These are phyloP conservation scores for Bacterosira constricta DNA, from an alignment of 108 stramenopile species.

Conservation along the genomic window DNA sequence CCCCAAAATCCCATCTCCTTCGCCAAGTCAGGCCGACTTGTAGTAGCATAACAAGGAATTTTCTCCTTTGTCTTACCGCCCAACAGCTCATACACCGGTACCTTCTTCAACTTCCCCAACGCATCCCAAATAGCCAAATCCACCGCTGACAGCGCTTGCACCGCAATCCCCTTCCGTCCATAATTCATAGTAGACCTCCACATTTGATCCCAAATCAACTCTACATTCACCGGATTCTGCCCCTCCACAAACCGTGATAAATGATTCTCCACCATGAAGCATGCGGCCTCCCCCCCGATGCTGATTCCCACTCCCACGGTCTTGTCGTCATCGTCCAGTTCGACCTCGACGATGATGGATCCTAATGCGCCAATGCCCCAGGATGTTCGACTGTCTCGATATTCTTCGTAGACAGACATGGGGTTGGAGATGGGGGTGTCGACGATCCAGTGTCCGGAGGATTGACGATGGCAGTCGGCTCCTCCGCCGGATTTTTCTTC, in stretches of 20 bases:
- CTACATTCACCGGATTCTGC: conserved; percentile 64
- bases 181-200: conserved; percentile 66
- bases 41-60: conserved; percentile 73
- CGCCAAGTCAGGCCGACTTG: conserved; percentile 63
- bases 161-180: conserved; percentile 64
- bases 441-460: conserved; percentile 67
- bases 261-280: conserved; percentile 66
- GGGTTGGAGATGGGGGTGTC: conserved; percentile 66
- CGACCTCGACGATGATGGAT: conserved; percentile 66
- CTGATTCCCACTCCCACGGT: conserved; percentile 59
- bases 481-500: conserved; percentile 62
- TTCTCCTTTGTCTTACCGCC: conserved; percentile 72
- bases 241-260: conserved; percentile 61
- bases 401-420: conserved; percentile 56
- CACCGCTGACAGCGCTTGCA: conserved; percentile 64
- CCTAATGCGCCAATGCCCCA: conserved; percentile 75
- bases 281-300: conserved; percentile 71
- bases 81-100: conserved; percentile 67
- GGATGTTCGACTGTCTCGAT: conserved; percentile 51
- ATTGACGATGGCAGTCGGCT: conserved; percentile 67
- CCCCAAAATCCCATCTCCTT: conserved; percentile 67
- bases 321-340: conserved; percentile 39
- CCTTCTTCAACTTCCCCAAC: conserved; percentile 56
- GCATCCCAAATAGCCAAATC: conserved; percentile 78
- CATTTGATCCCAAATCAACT: conserved; percentile 78